These are phyloP conservation scores for Fagus sylvatica DNA, from an alignment of 306 rosid species.

Conservation along the genomic window DNA sequence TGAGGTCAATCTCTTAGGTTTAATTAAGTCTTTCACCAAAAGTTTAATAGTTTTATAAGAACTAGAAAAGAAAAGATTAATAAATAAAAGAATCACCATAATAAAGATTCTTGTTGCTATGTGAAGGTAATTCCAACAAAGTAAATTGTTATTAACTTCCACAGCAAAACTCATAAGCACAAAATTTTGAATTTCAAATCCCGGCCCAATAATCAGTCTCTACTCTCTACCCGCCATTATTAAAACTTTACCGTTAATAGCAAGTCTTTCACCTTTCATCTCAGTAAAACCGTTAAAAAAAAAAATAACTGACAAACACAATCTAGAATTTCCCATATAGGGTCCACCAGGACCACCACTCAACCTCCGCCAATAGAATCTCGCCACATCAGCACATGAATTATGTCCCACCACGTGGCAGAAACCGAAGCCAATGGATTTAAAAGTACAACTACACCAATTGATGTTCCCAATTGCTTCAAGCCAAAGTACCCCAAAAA, in stretches of 20 bases:
- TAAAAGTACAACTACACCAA: not conserved
- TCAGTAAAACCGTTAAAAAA: not conserved
- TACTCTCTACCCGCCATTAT: conserved; percentile 29
- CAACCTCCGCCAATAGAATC: not conserved
- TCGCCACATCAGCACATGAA: not conserved
- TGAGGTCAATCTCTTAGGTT: too few species aligned
- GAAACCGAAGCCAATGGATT: not conserved
- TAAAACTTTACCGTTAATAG: conserved; percentile 32
- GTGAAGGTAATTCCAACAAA: not conserved
- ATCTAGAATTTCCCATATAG: not conserved
- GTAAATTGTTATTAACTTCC: too few species aligned
- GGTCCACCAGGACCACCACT: too few species aligned
- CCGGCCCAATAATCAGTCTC: not conserved
- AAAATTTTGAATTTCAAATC: not conserved
- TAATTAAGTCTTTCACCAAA: too few species aligned
- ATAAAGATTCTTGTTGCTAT: not conserved
- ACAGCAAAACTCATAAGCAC: too few species aligned
- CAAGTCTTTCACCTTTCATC: conserved; percentile 14
- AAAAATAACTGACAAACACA: not conserved
- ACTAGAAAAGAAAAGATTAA: not conserved
- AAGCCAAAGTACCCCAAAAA: conserved; percentile 38
- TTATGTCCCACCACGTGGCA: conserved; percentile 13
- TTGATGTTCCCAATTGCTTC: conserved; percentile 20
- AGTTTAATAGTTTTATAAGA: too few species aligned
- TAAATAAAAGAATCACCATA: not conserved